These are phyloP conservation scores for Spathaspora hagerdaliae DNA, from an alignment of 805 yeast genomes.

Conservation along the genomic window DNA sequence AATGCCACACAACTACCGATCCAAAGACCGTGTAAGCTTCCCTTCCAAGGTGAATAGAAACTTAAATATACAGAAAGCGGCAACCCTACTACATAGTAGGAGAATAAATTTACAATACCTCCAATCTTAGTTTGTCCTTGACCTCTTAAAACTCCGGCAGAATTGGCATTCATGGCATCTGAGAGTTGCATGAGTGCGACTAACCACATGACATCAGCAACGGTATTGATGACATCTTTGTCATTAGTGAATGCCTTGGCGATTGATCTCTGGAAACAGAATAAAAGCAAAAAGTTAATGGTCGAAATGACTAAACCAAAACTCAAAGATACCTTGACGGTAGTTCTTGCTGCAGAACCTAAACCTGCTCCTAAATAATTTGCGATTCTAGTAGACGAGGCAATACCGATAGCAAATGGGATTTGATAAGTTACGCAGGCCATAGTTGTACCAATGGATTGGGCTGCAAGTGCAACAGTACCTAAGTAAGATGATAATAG, in stretches of 20 bases:
- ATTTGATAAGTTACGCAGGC: conserved; percentile 53
- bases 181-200: conserved; percentile 67
- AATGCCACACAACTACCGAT: conserved; percentile 54
- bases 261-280: conserved; percentile 27
- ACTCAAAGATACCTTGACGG: conserved; percentile 32
- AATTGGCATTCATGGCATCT: conserved; percentile 66
- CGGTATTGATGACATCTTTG: conserved; percentile 48
- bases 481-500: conserved; percentile 54
- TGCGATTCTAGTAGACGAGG: conserved; percentile 55
- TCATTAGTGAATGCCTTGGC: conserved; percentile 56
- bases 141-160: conserved; percentile 75
- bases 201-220: conserved; percentile 53
- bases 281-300: conserved; percentile 28
- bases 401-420: conserved; percentile 57
- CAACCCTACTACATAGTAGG: conserved; percentile 60
- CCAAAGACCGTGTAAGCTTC: conserved; percentile 63
- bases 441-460: conserved; percentile 41
- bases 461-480: conserved; percentile 51
- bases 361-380: conserved; percentile 50
- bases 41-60: conserved; percentile 43
- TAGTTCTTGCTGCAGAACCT: conserved; percentile 28
- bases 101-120: conserved; percentile 51
- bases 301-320: conserved; percentile 34
- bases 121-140: conserved; percentile 71
- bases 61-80: conserved; percentile 56